Conservation (phyloP, 1,284 basidiomycete species). For the Coniophora puteana region DNA sequence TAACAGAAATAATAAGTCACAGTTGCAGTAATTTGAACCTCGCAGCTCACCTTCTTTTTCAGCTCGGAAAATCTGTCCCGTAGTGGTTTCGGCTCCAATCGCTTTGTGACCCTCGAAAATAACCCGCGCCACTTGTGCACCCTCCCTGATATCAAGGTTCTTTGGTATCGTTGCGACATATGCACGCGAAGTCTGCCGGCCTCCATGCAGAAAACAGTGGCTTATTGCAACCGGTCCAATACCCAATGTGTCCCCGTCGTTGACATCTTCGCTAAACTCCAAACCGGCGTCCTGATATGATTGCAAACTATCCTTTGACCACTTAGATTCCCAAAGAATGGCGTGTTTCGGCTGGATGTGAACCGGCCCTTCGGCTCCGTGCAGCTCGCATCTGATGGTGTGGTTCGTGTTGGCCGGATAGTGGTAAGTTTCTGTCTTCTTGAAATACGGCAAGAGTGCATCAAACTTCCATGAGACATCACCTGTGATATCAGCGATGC, state of each 20-base stretch:
- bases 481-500: constrained; percentile 1
- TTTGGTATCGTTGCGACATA: neutral
- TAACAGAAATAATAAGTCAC: neutral
- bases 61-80: neutral
- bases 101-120: neutral
- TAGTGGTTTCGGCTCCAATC: neutral
- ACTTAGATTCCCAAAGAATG: too few relatives aligned
- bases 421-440: constrained; percentile 1
- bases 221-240: neutral
- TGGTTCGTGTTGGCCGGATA: too few relatives aligned
- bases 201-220: neutral
- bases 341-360: neutral
- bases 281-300: constrained; percentile 1
- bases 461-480: constrained; percentile 3
- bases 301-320: too few relatives aligned
- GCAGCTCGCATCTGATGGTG: too few relatives aligned
- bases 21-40: too few relatives aligned
- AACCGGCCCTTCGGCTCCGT: constrained; percentile 1
- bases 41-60: neutral
- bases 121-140: neutral
- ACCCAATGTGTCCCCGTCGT: neutral
- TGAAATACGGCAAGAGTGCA: neutral
- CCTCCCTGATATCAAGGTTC: neutral
- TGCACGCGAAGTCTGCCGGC: neutral
- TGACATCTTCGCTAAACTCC: neutral